Evolutionary conservation across 2,329 filamentous ascomycete genomes (phyloP).

Genomic region (Pyrenochaeta sp.): DNA sequence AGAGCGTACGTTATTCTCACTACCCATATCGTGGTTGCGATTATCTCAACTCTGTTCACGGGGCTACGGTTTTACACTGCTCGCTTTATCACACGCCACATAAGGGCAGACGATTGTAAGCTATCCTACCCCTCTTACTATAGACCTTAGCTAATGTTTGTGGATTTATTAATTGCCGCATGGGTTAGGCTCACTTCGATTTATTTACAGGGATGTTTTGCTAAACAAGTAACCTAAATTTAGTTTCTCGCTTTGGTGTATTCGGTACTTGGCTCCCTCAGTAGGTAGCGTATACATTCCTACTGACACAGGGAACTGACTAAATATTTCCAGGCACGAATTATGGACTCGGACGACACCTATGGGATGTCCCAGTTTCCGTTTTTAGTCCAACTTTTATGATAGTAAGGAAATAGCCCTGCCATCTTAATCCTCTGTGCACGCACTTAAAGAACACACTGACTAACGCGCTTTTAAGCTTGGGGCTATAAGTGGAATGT

Average conservation of each 20-base stretch:
- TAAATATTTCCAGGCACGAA: constrained; percentile 3
- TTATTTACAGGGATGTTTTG: not conserved
- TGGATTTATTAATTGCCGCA: constrained; percentile 3
- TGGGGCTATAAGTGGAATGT: constrained; percentile 1
- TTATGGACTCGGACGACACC: constrained; percentile 2
- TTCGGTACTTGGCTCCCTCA: constrained; percentile 1
- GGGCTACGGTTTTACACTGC: constrained; percentile 5
- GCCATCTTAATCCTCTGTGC: not conserved
- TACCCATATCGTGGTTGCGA: not conserved
- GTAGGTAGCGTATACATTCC: constrained; percentile 1
- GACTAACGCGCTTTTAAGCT: constrained; percentile 1
- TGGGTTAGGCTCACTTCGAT: constrained; percentile 1
- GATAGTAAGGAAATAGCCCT: not conserved
- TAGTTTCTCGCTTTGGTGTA: constrained; percentile 2
- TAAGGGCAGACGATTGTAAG: constrained; percentile 8
- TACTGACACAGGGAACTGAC: not conserved
- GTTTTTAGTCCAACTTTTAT: constrained; percentile 4
- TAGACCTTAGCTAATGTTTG: constrained; percentile 1
- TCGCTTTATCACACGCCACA: constrained; percentile 1
- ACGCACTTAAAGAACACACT: constrained; percentile 3
- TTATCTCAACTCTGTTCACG: constrained; percentile 1
- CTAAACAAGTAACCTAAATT: constrained; percentile 3
- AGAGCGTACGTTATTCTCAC: constrained; percentile 2
- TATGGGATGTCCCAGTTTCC: constrained; percentile 3
- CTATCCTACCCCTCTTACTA: not conserved